Conservation (phyloP, 2,329 filamentous ascomycete genomes). For the Penicillium vulpinum region DNA sequence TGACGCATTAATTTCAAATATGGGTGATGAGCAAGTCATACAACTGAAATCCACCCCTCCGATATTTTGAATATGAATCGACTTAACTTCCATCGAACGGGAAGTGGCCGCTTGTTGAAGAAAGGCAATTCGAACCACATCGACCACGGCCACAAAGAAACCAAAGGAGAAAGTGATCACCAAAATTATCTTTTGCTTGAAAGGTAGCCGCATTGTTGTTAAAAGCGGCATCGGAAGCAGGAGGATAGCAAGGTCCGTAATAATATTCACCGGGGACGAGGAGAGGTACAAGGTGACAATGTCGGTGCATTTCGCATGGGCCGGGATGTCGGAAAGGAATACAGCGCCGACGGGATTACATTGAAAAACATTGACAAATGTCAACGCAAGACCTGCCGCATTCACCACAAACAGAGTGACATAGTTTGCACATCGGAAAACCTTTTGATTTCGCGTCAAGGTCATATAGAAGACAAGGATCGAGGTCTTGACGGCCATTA, state of each 20-base stretch:
- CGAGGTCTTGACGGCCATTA: constrained; percentile 92
- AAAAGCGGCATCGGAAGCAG: constrained; percentile 86
- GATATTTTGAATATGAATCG: constrained; percentile 38
- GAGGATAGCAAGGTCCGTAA: constrained; percentile 84
- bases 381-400: constrained; percentile 72
- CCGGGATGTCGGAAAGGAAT: constrained; percentile 55
- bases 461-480: constrained; percentile 88
- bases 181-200: constrained; percentile 82
- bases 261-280: constrained; percentile 86
- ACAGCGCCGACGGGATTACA: constrained; percentile 73
- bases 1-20: background rate
- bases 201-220: constrained; percentile 79
- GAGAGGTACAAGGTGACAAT: constrained; percentile 66
- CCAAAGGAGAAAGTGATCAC: constrained; percentile 84
- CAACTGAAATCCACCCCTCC: constrained; percentile 56
- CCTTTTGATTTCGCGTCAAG: constrained; percentile 73
- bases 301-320: constrained; percentile 56
- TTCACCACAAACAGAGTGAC: constrained; percentile 76
- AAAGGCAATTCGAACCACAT: constrained; percentile 87
- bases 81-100: constrained; percentile 29
- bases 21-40: constrained; percentile 18
- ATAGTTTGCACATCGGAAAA: constrained; percentile 82
- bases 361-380: constrained; percentile 84
- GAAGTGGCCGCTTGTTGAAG: constrained; percentile 68
- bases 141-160: constrained; percentile 82